Percentiles rank a stretch among this genome's conserved stretches.
phyloP scores from a whole-genome alignment of 208 protist species.

The Trypanosoma caninum region DNA sequence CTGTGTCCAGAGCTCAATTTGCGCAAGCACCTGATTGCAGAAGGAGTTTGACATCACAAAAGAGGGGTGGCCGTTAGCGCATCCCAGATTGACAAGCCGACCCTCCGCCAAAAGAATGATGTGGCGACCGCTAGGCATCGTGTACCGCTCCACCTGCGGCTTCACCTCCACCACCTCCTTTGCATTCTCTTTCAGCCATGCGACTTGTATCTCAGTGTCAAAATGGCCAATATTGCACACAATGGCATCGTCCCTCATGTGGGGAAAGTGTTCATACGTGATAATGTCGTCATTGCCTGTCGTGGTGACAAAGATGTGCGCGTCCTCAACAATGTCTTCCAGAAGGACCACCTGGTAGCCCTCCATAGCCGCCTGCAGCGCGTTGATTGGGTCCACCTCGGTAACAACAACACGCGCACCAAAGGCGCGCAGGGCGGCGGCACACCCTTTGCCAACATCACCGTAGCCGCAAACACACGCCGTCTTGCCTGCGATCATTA shows the following conservation, averaged over 20 bases:
- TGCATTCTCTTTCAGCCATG: constrained; percentile 90
- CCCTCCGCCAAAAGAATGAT: constrained; percentile 97
- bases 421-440: constrained; percentile 93
- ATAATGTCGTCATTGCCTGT: constrained; percentile 99
- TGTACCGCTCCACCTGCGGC: constrained; percentile 98
- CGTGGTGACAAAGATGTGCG: constrained; percentile 98
- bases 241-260: constrained; percentile 99
- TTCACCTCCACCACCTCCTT: constrained; percentile 97
- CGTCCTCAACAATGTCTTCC: constrained; percentile 90
- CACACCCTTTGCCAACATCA: constrained; percentile 99
- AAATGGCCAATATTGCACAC: constrained; percentile 99
- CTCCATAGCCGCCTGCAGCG: constrained; percentile 99
- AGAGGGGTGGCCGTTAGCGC: constrained; percentile 99
- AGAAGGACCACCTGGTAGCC: constrained; percentile 96
- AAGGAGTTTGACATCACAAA: constrained; percentile 99
- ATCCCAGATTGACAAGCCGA: constrained; percentile 99
- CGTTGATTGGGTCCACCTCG: constrained; percentile 99
- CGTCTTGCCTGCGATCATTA: constrained; percentile 99
- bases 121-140: constrained; percentile 92
- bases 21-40: constrained; percentile 99
- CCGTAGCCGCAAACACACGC: constrained; percentile 98
- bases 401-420: constrained; percentile 98
- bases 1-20: constrained; percentile 98
- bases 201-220: constrained; percentile 99
- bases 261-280: constrained; percentile 93